Conservation (phyloP, 257 asterid genomes). For the Nyctanthes arbortristis region DNA sequence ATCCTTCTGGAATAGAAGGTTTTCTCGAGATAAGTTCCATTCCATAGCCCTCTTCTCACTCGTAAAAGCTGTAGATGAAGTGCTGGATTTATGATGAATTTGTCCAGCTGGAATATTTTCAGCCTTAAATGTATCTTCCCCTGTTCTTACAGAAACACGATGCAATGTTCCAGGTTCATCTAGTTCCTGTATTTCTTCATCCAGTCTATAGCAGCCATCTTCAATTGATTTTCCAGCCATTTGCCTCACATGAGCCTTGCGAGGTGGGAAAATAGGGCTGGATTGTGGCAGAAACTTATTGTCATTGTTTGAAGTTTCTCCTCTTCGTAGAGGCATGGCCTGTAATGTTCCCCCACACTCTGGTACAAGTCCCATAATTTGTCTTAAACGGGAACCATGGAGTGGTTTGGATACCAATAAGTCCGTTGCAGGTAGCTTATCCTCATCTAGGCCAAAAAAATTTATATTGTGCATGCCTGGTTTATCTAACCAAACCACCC, state of each 20-base stretch:
- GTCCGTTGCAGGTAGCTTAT: constrained; percentile 53
- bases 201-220: background rate
- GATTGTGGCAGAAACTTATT: background rate
- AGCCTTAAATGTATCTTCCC: background rate
- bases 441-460: constrained; percentile 42
- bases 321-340: constrained; percentile 6
- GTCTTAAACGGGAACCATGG: constrained; percentile 69
- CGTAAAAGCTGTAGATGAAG: background rate
- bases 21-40: background rate
- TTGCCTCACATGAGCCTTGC: constrained; percentile 9
- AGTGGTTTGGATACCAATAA: constrained; percentile 57
- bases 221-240: background rate
- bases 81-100: background rate
- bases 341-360: constrained; percentile 43
- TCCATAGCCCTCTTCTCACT: background rate
- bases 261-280: constrained; percentile 2
- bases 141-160: no score
- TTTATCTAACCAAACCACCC: constrained; percentile 67
- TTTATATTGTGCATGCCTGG: constrained; percentile 19
- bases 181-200: constrained; percentile 21
- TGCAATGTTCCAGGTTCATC: no score
- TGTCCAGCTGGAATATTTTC: background rate
- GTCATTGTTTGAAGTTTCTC: background rate
- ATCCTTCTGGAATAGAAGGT: background rate
- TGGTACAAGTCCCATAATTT: constrained; percentile 50